Conservation (phyloP, 2,329 filamentous ascomycete species). For the Epichloe brachyelytri region DNA sequence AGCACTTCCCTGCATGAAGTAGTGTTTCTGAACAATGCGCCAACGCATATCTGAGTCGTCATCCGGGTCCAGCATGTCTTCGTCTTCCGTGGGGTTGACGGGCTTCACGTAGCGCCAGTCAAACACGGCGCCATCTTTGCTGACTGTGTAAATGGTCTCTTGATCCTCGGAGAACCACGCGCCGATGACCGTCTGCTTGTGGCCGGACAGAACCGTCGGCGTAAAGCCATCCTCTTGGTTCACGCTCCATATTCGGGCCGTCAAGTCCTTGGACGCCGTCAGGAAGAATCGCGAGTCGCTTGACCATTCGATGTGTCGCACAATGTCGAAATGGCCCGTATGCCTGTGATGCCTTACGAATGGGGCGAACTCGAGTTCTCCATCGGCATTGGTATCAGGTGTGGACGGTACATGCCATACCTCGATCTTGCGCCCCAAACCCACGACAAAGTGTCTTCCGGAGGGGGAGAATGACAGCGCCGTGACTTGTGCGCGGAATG, state of each 20-base stretch:
- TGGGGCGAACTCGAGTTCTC: slow-evolving; percentile 85
- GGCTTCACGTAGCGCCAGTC: slow-evolving; percentile 73
- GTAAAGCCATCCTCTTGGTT: slow-evolving; percentile 76
- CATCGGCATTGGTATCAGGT: slow-evolving; percentile 64
- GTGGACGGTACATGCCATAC: slow-evolving; percentile 93
- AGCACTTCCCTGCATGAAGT: slow-evolving; percentile 83
- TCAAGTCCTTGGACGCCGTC: slow-evolving; percentile 83
- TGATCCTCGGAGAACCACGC: slow-evolving; percentile 96
- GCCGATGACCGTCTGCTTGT: slow-evolving; percentile 79
- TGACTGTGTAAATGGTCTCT: slow-evolving; percentile 90
- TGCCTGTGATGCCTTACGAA: slow-evolving; percentile 83
- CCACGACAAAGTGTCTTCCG: slow-evolving; percentile 81
- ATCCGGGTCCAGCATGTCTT: slow-evolving; percentile 46
- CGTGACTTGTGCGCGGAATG: slow-evolving; percentile 74
- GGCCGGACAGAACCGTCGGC: slow-evolving; percentile 80
- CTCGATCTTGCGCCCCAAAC: slow-evolving; percentile 75
- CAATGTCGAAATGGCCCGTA: slow-evolving; percentile 76
- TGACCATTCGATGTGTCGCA: slow-evolving; percentile 87
- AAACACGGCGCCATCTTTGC: slow-evolving; percentile 94
- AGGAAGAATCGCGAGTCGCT: slow-evolving; percentile 92
- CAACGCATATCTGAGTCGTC: slow-evolving; percentile 61
- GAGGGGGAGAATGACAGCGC: slow-evolving; percentile 85
- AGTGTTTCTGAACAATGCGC: slow-evolving; percentile 84
- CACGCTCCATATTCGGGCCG: slow-evolving; percentile 88
- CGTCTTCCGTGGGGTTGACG: slow-evolving; percentile 43